Conservation (phyloP, 23 red algal genomes). For the Chondrus crispus region DNA sequence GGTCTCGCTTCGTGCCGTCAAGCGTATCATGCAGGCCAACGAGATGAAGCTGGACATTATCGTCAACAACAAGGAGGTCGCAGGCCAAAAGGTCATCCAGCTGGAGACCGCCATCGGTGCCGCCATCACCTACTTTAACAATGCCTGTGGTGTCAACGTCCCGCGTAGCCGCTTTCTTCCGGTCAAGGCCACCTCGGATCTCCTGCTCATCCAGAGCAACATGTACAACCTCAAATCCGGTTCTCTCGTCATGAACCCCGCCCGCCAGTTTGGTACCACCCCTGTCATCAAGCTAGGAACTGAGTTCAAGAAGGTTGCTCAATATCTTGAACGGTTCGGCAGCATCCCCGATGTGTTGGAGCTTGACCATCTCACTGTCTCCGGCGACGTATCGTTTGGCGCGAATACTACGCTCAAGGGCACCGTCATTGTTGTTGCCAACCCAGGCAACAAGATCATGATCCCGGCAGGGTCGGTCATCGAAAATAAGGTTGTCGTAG, state of each 20-base stretch:
- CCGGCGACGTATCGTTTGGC: constrained; percentile 88
- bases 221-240: constrained; percentile 92
- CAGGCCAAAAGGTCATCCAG: constrained; percentile 87
- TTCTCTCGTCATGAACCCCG: constrained; percentile 89
- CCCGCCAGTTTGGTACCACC: constrained; percentile 72
- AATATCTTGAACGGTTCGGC: constrained; percentile 85
- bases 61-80: constrained; percentile 91
- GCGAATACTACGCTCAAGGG: constrained; percentile 78
- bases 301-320: constrained; percentile 95
- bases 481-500: constrained; percentile 94
- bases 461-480: constrained; percentile 88
- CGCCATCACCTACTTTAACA: constrained; percentile 89
- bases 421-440: constrained; percentile 95
- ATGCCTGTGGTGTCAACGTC: constrained; percentile 93
- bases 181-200: constrained; percentile 96
- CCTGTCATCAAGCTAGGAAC: constrained; percentile 92
- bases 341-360: constrained; percentile 96
- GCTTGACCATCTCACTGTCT: constrained; percentile 95
- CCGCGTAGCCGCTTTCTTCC: constrained; percentile 94
- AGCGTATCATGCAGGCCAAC: constrained; percentile 76
- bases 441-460: constrained; percentile 78
- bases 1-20: constrained; percentile 81
- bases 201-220: constrained; percentile 94
- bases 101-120: constrained; percentile 97
- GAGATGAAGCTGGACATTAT: constrained; percentile 98